Conservation (phyloP, 176 grass and related monocot genomes). For the Saccharum spontaneum region DNA sequence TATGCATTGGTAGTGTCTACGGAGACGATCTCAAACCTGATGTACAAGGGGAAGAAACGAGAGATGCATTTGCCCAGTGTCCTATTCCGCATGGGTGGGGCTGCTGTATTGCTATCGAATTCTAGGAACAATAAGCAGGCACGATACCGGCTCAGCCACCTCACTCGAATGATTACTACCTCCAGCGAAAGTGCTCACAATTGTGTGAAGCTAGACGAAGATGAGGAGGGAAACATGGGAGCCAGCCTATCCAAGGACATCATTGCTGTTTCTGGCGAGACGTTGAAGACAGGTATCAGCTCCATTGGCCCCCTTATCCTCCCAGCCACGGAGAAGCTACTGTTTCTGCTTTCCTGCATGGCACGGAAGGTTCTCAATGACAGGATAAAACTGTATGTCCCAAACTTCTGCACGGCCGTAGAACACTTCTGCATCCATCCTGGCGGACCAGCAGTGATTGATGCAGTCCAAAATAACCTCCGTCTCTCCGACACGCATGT, state of each 20-base stretch:
- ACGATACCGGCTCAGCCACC: neutral
- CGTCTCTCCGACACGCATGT: neutral
- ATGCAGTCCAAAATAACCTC: neutral
- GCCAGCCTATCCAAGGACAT: neutral
- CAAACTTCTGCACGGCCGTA: neutral
- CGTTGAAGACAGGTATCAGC: neutral
- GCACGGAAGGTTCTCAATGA: neutral
- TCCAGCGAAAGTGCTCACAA: neutral
- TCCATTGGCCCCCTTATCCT: constrained; percentile 2
- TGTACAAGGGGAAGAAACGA: neutral
- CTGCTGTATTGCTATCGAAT: neutral
- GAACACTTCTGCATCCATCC: constrained; percentile 20
- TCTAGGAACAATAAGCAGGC: neutral
- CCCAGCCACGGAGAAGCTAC: constrained; percentile 7
- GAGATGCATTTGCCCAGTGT: neutral
- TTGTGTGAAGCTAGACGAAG: neutral
- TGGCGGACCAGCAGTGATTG: neutral
- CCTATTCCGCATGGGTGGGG: neutral
- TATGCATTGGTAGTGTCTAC: constrained; percentile 29
- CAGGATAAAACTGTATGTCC: neutral
- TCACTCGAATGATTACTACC: neutral
- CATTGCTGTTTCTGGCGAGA: neutral
- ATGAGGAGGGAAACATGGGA: neutral
- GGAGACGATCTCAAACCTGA: neutral
- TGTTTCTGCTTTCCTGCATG: neutral